These are phyloP conservation scores for Dorcoceras hygrometricum DNA, from an alignment of 257 asterid genomes.

Conservation along the genomic window DNA sequence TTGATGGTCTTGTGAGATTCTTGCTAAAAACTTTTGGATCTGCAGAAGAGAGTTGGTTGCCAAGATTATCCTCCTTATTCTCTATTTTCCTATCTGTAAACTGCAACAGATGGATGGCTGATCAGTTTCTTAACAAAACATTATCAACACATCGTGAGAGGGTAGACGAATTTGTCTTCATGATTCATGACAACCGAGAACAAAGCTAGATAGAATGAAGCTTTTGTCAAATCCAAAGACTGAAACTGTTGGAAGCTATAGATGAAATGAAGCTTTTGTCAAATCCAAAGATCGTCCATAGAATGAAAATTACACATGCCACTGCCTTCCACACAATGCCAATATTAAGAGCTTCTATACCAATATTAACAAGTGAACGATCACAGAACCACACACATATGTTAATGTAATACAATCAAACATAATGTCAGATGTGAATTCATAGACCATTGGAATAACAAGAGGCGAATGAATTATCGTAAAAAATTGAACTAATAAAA, in stretches of 20 bases:
- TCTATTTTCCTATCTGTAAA: slow-evolving; percentile 59
- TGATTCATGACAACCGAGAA: not conserved
- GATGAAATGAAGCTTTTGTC: not conserved
- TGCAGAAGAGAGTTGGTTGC: slow-evolving; percentile 47
- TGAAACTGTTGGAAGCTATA: no score
- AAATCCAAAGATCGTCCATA: slow-evolving; percentile 7
- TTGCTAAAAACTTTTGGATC: slow-evolving; percentile 47
- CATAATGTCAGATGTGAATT: slow-evolving; percentile 9
- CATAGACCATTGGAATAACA: slow-evolving; percentile 1
- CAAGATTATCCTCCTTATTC: slow-evolving; percentile 45
- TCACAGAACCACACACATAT: slow-evolving; percentile 4
- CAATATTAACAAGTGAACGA: not conserved
- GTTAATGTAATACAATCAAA: not conserved
- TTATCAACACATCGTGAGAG: slow-evolving; percentile 13
- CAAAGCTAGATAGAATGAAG: not conserved
- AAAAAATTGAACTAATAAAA: slow-evolving; percentile 1
- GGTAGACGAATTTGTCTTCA: not conserved
- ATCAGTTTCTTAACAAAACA: slow-evolving; percentile 19
- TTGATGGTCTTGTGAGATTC: slow-evolving; percentile 56
- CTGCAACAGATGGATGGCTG: slow-evolving; percentile 42
- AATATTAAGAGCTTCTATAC: not conserved
- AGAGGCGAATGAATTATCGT: not conserved
- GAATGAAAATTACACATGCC: not conserved
- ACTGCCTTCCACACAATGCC: not conserved
- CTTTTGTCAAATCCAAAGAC: slow-evolving; percentile 2